phyloP scores from a whole-genome alignment of 192 early-diverging fungal species.

The Coemansia sp. region DNA sequence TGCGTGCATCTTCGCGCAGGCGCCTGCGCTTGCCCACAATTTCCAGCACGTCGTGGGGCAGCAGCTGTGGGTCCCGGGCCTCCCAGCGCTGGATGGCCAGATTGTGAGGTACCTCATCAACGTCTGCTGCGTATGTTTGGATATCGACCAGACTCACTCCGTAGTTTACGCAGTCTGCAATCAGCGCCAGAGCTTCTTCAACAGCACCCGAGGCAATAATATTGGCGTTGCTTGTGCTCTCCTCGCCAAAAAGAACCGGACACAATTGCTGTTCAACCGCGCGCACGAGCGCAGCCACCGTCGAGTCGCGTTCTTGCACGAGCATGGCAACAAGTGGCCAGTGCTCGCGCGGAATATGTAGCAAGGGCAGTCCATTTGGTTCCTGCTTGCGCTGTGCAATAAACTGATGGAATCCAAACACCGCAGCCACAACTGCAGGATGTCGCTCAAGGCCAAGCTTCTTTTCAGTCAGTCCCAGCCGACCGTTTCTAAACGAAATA shows the following conservation, averaged over 20 bases:
- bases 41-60: constrained; percentile 32
- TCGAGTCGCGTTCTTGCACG: constrained; percentile 42
- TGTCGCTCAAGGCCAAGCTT: constrained; percentile 47
- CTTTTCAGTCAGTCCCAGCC: constrained; percentile 35
- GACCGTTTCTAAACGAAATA: constrained; percentile 36
- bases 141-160: constrained; percentile 32
- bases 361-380: constrained; percentile 19
- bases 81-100: constrained; percentile 51
- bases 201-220: constrained; percentile 32
- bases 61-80: constrained; percentile 24
- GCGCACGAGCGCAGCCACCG: constrained; percentile 26
- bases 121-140: not conserved
- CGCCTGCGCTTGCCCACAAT: constrained; percentile 27
- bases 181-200: constrained; percentile 20
- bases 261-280: constrained; percentile 43
- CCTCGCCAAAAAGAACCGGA: constrained; percentile 44
- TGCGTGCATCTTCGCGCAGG: constrained; percentile 14
- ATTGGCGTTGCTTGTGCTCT: constrained; percentile 21
- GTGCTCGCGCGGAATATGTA: constrained; percentile 28
- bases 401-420: constrained; percentile 47
- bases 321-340: constrained; percentile 43
- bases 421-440: constrained; percentile 38
- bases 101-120: constrained; percentile 33
- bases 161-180: constrained; percentile 45
- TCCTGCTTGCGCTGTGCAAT: constrained; percentile 33